Percentiles rank a stretch among this genome's conserved stretches.
These are phyloP conservation scores for Penicillium soppii DNA, from an alignment of 495 filamentous ascomycete genomes.

Conservation along the genomic window DNA sequence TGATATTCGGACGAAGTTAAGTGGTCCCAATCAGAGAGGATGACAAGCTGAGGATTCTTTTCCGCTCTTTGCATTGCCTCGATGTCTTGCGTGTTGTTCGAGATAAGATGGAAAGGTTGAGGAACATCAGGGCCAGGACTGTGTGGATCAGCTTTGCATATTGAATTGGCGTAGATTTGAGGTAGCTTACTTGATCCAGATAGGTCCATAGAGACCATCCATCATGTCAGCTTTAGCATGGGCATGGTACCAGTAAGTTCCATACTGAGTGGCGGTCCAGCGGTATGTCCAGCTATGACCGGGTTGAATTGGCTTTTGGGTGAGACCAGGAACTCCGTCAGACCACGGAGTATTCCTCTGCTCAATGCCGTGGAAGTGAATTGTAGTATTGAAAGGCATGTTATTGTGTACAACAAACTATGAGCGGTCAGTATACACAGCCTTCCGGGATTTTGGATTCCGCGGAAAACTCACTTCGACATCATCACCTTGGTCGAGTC, in stretches of 20 bases:
- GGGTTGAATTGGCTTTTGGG: slow-evolving; percentile 45
- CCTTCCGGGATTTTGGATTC: too few species aligned
- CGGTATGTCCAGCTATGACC: slow-evolving; percentile 47
- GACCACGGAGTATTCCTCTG: slow-evolving; percentile 43
- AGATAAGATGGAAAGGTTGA: slow-evolving; percentile 49
- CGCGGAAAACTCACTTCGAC: slow-evolving; percentile 41
- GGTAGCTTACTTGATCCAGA: slow-evolving; percentile 36
- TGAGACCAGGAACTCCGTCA: slow-evolving; percentile 51
- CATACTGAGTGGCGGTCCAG: slow-evolving; percentile 34
- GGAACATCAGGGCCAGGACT: slow-evolving; percentile 33
- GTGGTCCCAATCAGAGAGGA: slow-evolving; percentile 55
- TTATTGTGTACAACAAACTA: slow-evolving; percentile 47
- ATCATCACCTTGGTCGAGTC: slow-evolving; percentile 55
- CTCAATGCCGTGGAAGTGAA: slow-evolving; percentile 46
- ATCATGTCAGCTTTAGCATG: slow-evolving; percentile 47
- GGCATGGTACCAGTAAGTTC: slow-evolving; percentile 46
- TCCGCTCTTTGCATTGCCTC: slow-evolving; percentile 48
- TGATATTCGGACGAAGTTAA: slow-evolving; percentile 45
- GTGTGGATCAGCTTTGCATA: neutral
- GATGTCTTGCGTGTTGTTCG: slow-evolving; percentile 36
- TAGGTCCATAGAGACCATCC: slow-evolving; percentile 52
- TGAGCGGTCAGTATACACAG: neutral
- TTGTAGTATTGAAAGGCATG: slow-evolving; percentile 46
- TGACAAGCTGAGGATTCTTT: slow-evolving; percentile 40
- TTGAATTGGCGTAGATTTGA: neutral